Base-by-base conservation (phyloP, 495 filamentous ascomycete species). In the Talaromyces wortmannii region DNA sequence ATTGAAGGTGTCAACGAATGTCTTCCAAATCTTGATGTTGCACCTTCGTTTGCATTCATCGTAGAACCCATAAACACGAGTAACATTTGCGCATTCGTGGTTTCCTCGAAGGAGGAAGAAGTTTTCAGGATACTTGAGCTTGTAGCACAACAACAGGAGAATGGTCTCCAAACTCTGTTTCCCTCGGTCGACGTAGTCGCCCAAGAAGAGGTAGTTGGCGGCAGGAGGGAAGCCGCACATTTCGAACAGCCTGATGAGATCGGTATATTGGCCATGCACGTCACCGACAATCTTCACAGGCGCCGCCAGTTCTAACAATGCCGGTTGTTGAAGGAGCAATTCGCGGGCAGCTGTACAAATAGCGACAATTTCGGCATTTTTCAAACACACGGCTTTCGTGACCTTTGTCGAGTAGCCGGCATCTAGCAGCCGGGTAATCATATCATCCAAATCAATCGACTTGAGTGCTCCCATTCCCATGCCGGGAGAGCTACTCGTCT, bases 21-120 rank as follows among this genome's bases (percentile, higher is more conserved):
- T 92, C 78, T 97, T 99, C 94, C 94, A 99, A 51, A 96, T 84
- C 75, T 99, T 99, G 65, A 99, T 89, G 67, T 95, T 97, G 74
- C 91, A 96, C 55, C 94, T 81, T 61, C 94, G 82, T 72, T 99
- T 99, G 79, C 94, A 99, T 63, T 99, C 94, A 64, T 99, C 94
- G 75, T 99, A 99, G 70, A 99, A 99, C 7, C 94, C 94, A 68
- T 99, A 99, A 16, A 99, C 94, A 40, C 94, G 82, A 15, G 94
- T 99, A 40, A 99, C 95, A 62, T 97, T 99, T 64, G 95, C 94
- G 71, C 95, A 97, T 67, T 99, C 94, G 63, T 99, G 94, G 64
- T 99, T 99, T 40, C 94, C 94, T 44, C 94, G 88, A 18, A 99
- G 78, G 53, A 99, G 76, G 72, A 99, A 99, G 73, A 99, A 99